Conservation (phyloP, 352 stramenopile species). For the Aphanomyces stellatus region DNA sequence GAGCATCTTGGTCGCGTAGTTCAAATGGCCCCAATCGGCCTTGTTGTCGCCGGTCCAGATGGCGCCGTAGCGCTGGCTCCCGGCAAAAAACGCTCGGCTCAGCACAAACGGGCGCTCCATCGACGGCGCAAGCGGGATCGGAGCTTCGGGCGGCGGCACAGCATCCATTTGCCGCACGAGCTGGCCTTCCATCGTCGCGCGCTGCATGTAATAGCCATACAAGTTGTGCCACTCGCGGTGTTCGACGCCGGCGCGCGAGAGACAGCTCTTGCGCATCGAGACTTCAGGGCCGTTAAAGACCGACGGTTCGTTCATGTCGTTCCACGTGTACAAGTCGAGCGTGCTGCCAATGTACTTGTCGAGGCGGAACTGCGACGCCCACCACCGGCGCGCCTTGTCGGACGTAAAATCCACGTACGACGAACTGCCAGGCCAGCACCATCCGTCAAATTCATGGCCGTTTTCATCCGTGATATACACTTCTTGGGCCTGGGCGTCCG, state of each 20-base stretch:
- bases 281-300: slow-evolving; percentile 99
- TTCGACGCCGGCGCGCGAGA: slow-evolving; percentile 90
- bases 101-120: slow-evolving; percentile 96
- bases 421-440: slow-evolving; percentile 98
- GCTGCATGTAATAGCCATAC: slow-evolving; percentile 98
- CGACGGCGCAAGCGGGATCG: slow-evolving; percentile 16
- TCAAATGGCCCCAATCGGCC: slow-evolving; percentile 94
- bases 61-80: slow-evolving; percentile 94
- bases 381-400: slow-evolving; percentile 91
- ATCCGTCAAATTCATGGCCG: slow-evolving; percentile 97
- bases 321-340: slow-evolving; percentile 96
- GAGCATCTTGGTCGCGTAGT: slow-evolving; percentile 95
- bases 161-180: slow-evolving; percentile 54
- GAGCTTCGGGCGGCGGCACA: slow-evolving; percentile 20
- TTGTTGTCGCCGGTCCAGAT: slow-evolving; percentile 99
- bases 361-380: slow-evolving; percentile 93
- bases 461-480: slow-evolving; percentile 96
- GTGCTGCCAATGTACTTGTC: slow-evolving; percentile 92
- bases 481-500: slow-evolving; percentile 69
- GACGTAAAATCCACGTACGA: slow-evolving; percentile 98
- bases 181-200: slow-evolving; percentile 91
- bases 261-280: slow-evolving; percentile 94
- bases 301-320: slow-evolving; percentile 99
- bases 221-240: slow-evolving; percentile 99
- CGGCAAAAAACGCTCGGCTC: slow-evolving; percentile 95